A percentile compares a stretch with the other conserved stretches of the same genome.
phyloP scores from a whole-genome alignment of 2,329 filamentous ascomycete species.

The Lachnellula hyalina region DNA sequence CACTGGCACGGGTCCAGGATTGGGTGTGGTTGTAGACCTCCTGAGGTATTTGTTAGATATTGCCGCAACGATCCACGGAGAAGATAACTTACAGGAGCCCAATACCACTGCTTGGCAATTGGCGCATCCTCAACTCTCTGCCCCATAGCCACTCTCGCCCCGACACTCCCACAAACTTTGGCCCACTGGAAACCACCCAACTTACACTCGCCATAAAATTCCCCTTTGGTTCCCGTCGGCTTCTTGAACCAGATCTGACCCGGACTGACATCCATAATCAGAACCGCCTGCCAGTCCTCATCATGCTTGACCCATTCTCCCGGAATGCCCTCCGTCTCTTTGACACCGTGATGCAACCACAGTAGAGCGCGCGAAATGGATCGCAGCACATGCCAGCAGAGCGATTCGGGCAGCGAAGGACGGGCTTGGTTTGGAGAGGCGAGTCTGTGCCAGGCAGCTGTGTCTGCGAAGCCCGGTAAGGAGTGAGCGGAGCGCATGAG shows the following conservation, averaged over 20 bases:
- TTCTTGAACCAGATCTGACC: slow-evolving; percentile 48
- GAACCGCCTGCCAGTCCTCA: slow-evolving; percentile 45
- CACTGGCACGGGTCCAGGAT: slow-evolving; percentile 16
- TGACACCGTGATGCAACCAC: slow-evolving; percentile 47
- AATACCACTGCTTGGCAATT: slow-evolving; percentile 20
- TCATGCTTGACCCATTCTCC: slow-evolving; percentile 29
- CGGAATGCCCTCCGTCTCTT: slow-evolving; percentile 20
- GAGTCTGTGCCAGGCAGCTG: slow-evolving; percentile 20
- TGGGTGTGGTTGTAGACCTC: slow-evolving; percentile 23
- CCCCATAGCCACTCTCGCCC: slow-evolving; percentile 12
- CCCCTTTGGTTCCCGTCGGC: slow-evolving; percentile 35
- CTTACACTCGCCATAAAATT: slow-evolving; percentile 50
- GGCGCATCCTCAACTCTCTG: slow-evolving; percentile 11
- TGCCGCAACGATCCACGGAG: background rate
- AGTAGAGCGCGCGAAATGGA: slow-evolving; percentile 44
- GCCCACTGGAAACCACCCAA: slow-evolving; percentile 44
- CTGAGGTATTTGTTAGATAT: slow-evolving; percentile 7
- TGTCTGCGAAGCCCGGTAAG: slow-evolving; percentile 14
- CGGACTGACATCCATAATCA: slow-evolving; percentile 44
- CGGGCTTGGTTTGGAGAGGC: slow-evolving; percentile 22
- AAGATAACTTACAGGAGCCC: slow-evolving; percentile 20
- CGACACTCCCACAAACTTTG: slow-evolving; percentile 21
- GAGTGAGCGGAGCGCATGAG: slow-evolving; percentile 31
- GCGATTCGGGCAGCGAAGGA: slow-evolving; percentile 41
- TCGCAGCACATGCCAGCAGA: slow-evolving; percentile 51